These are phyloP conservation scores for Marasmius tenuissimus DNA, from an alignment of 1,284 basidiomycete species.

Conservation along the genomic window DNA sequence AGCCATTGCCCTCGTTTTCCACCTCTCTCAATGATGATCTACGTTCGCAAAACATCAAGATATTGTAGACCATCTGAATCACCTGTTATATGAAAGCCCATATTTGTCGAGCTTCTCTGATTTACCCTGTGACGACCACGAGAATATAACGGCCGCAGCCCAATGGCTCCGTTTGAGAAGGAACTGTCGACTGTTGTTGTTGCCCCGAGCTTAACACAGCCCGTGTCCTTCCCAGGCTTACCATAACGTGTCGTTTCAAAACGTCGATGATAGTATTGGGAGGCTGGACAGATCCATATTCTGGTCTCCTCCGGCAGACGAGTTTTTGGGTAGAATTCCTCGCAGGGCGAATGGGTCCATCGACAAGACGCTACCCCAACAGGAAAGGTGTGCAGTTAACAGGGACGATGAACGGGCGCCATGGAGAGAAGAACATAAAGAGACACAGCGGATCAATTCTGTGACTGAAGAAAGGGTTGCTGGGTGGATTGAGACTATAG, in stretches of 20 bases:
- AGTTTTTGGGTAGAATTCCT: too few relatives aligned
- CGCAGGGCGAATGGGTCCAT: too few relatives aligned
- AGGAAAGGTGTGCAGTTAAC: too few relatives aligned
- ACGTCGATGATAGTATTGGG: slow-evolving; percentile 33
- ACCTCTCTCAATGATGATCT: too few relatives aligned
- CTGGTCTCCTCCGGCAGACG: too few relatives aligned
- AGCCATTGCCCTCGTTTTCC: too few relatives aligned
- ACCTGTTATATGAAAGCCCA: neutral
- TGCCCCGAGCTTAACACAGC: neutral
- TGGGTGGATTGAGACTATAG: too few relatives aligned
- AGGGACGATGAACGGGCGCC: too few relatives aligned
- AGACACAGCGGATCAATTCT: too few relatives aligned
- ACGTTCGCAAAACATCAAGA: neutral
- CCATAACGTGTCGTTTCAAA: slow-evolving; percentile 41
- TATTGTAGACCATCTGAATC: neutral
- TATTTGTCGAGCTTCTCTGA: neutral
- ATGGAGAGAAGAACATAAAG: too few relatives aligned
- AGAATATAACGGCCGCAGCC: neutral
- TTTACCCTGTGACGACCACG: neutral
- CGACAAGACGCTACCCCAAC: too few relatives aligned
- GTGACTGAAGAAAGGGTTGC: too few relatives aligned
- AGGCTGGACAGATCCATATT: slow-evolving; percentile 36
- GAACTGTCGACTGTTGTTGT: neutral
- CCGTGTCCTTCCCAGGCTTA: slow-evolving; percentile 26
- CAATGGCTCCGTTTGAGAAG: neutral